These are phyloP conservation scores for Chamaecyparis obtusa DNA, from an alignment of 75 land plant genomes.

Conservation along the genomic window DNA sequence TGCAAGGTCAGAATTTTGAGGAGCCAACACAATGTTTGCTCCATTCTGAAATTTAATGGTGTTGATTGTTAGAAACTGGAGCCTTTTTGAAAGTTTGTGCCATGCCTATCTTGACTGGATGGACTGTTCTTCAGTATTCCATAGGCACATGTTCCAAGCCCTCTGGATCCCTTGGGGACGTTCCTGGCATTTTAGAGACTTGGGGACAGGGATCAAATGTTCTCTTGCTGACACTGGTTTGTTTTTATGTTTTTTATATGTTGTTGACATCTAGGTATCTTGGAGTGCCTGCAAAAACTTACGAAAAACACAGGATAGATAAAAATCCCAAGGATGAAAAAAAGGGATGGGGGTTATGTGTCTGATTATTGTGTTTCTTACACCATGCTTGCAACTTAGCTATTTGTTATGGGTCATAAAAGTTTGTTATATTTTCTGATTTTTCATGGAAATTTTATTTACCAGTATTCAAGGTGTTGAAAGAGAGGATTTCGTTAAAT, in stretches of 20 bases:
- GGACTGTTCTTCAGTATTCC: neutral
- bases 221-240: neutral
- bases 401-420: neutral
- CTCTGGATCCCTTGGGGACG: neutral
- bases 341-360: neutral
- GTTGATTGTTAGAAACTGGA: neutral
- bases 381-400: neutral
- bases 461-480: neutral
- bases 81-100: neutral
- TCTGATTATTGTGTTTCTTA: neutral
- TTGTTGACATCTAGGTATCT: neutral
- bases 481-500: neutral
- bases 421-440: neutral
- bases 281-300: neutral
- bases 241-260: no score
- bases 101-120: neutral
- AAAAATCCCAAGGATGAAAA: neutral
- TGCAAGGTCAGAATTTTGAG: neutral
- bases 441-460: neutral
- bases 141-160: neutral
- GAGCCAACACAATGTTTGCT: neutral
- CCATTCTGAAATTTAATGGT: neutral
- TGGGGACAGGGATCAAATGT: neutral
- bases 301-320: neutral
- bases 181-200: neutral